Conservation (phyloP, 2,329 filamentous ascomycete species). For the Ascocoryne sarcoides region DNA sequence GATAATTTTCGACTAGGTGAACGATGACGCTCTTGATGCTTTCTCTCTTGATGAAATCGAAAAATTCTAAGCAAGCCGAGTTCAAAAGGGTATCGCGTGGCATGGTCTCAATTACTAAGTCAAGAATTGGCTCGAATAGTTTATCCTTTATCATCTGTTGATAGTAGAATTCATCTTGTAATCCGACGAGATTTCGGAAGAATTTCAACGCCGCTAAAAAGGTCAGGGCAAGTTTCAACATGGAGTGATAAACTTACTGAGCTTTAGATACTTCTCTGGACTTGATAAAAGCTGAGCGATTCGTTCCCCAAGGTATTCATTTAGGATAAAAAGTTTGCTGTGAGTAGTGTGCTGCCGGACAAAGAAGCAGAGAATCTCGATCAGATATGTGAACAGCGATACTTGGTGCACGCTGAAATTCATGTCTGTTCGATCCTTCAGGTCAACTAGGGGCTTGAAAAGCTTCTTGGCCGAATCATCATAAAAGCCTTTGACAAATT, state of each 20-base stretch:
- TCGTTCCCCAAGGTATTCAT: conserved; percentile 66
- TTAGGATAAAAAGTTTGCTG: conserved; percentile 80
- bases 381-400: conserved; percentile 81
- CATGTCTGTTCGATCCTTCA: conserved; percentile 62
- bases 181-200: conserved; percentile 74
- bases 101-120: conserved; percentile 77
- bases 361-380: conserved; percentile 92
- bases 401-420: conserved; percentile 74
- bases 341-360: conserved; percentile 79
- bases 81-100: conserved; percentile 88
- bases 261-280: conserved; percentile 83
- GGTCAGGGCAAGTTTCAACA: too few relatives aligned
- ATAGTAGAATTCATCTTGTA: conserved; percentile 88
- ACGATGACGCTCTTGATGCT: conserved; percentile 72
- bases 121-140: conserved; percentile 74
- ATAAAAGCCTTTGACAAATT: conserved; percentile 83
- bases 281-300: conserved; percentile 75
- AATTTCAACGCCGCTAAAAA: conserved; percentile 76
- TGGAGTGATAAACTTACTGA: conserved; percentile 52
- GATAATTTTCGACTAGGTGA: conserved; percentile 76
- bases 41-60: conserved; percentile 81
- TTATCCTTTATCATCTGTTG: conserved; percentile 74
- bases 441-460: conserved; percentile 76
- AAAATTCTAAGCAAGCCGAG: conserved; percentile 88
- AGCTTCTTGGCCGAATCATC: conserved; percentile 76